Percentiles rank a stretch among this genome's conserved stretches.
phyloP scores from a whole-genome alignment of 495 filamentous ascomycete species.

The Daldinia loculata region DNA sequence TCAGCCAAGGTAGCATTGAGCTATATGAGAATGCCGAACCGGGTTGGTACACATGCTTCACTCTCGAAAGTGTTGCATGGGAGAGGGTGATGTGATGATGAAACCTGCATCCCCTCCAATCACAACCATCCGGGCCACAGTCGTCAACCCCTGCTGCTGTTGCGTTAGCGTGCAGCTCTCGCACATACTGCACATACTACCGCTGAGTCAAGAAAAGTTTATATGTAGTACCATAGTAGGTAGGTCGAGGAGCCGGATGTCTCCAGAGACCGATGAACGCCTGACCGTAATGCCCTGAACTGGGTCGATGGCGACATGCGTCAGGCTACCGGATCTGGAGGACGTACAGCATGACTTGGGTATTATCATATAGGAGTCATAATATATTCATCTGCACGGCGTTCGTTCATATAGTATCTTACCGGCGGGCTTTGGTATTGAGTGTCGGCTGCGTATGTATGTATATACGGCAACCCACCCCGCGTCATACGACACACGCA shows the following conservation, averaged over 20 bases:
- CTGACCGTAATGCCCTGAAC: conserved; percentile 1
- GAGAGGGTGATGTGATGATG: conserved; percentile 43
- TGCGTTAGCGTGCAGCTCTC: conserved; percentile 30
- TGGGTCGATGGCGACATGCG: conserved; percentile 38
- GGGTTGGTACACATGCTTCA: conserved; percentile 27
- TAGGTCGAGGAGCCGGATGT: conserved; percentile 13
- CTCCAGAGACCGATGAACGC: conserved; percentile 31
- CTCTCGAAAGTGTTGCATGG: conserved; percentile 21
- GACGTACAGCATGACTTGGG: conserved; percentile 27
- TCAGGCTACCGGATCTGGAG: conserved; percentile 33
- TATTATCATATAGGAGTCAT: conserved; percentile 16
- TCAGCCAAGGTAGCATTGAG: conserved; percentile 25
- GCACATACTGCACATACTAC: background rate
- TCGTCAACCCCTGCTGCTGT: conserved; percentile 24
- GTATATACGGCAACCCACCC: background rate
- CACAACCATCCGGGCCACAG: conserved; percentile 24
- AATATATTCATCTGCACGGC: conserved; percentile 11
- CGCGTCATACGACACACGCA: conserved; percentile 18
- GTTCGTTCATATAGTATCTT: conserved; percentile 4
- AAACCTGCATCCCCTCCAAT: conserved; percentile 39
- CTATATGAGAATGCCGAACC: conserved; percentile 20
- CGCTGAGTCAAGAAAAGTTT: conserved; percentile 29
- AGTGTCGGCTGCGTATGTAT: background rate
- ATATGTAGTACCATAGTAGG: conserved; percentile 19
- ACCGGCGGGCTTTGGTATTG: background rate